phyloP scores from a whole-genome alignment of 345 rosid species.

The Lenwebbia sp. region DNA sequence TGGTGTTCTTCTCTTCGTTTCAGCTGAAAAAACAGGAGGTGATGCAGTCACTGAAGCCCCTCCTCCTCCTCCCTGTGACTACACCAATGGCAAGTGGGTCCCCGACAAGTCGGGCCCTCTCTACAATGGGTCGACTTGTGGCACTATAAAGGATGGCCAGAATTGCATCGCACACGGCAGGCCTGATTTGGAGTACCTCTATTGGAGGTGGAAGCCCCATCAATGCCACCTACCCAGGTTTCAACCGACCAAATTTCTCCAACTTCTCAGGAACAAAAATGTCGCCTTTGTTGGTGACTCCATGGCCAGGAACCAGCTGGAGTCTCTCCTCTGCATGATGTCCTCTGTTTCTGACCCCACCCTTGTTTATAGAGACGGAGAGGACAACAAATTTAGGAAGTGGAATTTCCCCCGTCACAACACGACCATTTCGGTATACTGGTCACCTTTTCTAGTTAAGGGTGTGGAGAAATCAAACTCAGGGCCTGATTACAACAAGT shows the following conservation, averaged over 20 bases:
- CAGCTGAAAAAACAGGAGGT: neutral
- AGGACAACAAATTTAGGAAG: constrained; percentile 65
- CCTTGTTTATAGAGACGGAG: constrained; percentile 55
- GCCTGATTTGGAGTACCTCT: constrained; percentile 69
- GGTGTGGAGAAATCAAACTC: constrained; percentile 62
- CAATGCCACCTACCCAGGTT: constrained; percentile 77
- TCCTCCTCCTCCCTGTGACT: constrained; percentile 43
- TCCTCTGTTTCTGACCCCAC: constrained; percentile 44
- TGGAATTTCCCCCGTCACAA: constrained; percentile 67
- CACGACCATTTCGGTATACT: constrained; percentile 51
- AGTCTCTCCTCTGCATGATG: constrained; percentile 81
- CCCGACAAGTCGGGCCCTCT: constrained; percentile 58
- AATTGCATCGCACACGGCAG: constrained; percentile 80
- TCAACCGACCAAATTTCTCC: constrained; percentile 54
- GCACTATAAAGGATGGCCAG: constrained; percentile 79
- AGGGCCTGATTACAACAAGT: constrained; percentile 54
- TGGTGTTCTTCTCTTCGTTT: neutral
- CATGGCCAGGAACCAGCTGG: constrained; percentile 94
- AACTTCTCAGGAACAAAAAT: constrained; percentile 47
- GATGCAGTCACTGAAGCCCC: neutral
- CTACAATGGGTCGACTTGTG: constrained; percentile 71
- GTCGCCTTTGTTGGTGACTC: constrained; percentile 92
- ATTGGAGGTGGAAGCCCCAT: constrained; percentile 86
- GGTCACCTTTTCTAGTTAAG: constrained; percentile 93
- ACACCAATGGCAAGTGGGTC: constrained; percentile 65